Conservation (phyloP, 352 stramenopile species). For the Phytophthora sp. region DNA sequence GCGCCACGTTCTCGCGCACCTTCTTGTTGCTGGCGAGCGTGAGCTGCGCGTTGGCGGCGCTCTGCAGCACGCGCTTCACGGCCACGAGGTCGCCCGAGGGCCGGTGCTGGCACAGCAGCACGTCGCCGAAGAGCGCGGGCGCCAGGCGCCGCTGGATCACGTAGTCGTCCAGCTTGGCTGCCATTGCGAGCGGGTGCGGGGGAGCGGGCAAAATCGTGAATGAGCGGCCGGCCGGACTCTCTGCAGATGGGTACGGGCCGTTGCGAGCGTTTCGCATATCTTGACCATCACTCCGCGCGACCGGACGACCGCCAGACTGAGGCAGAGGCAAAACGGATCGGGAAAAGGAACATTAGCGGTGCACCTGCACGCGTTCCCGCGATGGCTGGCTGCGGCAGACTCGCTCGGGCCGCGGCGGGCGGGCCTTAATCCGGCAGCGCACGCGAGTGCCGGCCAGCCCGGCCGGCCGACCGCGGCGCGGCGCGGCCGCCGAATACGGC, state of each 20-base stretch:
- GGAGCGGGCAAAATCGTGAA: slow-evolving; percentile 23
- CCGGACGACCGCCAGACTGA: slow-evolving; percentile 22
- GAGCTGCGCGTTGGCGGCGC: slow-evolving; percentile 55
- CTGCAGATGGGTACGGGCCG: slow-evolving; percentile 13
- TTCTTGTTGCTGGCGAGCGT: slow-evolving; percentile 76
- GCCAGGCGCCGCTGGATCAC: slow-evolving; percentile 79
- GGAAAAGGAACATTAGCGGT: slow-evolving; percentile 27
- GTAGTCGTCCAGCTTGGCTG: slow-evolving; percentile 78
- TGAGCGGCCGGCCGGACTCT: slow-evolving; percentile 8
- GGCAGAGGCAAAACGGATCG: slow-evolving; percentile 26
- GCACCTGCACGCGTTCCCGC: no score
- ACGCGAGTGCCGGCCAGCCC: no score
- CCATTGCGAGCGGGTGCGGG: slow-evolving; percentile 13
- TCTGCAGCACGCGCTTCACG: slow-evolving; percentile 83
- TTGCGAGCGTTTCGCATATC: slow-evolving; percentile 36
- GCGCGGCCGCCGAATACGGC: slow-evolving; percentile 17
- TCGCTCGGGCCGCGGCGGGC: no score
- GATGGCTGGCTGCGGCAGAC: no score
- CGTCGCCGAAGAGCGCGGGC: slow-evolving; percentile 80
- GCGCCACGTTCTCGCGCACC: slow-evolving; percentile 81
- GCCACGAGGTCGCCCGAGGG: slow-evolving; percentile 67
- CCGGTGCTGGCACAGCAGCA: slow-evolving; percentile 77
- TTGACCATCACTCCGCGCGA: slow-evolving; percentile 31
- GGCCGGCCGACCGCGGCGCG: no score
- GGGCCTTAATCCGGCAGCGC: no score